Evolutionary conservation across 306 rosid genomes (phyloP).

Genomic region (Alnus rubra): DNA sequence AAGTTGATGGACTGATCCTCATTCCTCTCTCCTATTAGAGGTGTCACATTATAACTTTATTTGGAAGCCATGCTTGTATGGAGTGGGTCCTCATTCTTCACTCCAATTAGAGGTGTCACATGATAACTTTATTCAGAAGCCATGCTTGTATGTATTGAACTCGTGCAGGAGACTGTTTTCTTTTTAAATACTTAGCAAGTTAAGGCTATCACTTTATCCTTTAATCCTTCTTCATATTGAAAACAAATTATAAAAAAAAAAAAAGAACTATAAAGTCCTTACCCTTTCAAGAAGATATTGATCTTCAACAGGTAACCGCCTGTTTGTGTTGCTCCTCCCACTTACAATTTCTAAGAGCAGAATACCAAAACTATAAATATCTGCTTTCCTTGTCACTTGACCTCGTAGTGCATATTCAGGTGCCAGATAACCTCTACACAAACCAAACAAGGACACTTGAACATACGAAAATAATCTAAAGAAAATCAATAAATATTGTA

Average conservation of each 20-base stretch:
- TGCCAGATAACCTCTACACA: constrained; percentile 78
- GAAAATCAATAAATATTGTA: neutral
- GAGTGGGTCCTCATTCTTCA: neutral
- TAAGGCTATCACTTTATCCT: neutral
- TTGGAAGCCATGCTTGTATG: neutral
- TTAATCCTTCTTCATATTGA: neutral
- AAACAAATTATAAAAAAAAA: constrained; percentile 4
- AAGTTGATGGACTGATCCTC: neutral
- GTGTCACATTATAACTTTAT: neutral
- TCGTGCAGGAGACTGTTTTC: neutral
- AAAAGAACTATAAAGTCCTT: constrained; percentile 12
- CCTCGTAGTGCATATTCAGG: constrained; percentile 85
- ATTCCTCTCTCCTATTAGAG: neutral
- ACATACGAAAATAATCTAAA: constrained; percentile 5
- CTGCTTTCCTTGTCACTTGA: constrained; percentile 86
- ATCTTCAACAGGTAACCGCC: constrained; percentile 57
- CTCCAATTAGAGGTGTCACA: neutral
- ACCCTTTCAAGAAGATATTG: constrained; percentile 79
- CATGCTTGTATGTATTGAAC: neutral
- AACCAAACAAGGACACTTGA: constrained; percentile 22
- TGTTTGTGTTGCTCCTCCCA: constrained; percentile 75
- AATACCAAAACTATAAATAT: constrained; percentile 84
- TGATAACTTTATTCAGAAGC: neutral
- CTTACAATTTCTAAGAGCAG: constrained; percentile 72
- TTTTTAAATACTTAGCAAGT: neutral